Conservation (phyloP, 176 grass and related monocot species). For the Oryza longistaminata region DNA sequence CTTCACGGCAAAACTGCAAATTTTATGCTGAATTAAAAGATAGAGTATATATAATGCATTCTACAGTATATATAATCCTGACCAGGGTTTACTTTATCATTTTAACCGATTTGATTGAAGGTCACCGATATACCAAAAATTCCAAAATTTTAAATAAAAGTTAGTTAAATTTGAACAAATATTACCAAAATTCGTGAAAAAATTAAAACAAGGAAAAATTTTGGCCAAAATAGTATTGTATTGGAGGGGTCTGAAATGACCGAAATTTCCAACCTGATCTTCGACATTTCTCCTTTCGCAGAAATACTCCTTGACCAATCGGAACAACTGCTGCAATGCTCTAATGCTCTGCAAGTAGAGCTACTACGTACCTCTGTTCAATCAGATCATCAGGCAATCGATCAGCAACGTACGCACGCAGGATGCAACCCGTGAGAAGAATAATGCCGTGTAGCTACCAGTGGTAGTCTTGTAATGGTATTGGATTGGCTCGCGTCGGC, state of each 20-base stretch:
- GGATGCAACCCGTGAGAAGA: constrained; percentile 12
- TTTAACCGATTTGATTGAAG: too few relatives aligned
- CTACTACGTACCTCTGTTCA: background rate
- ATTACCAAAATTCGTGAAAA: too few relatives aligned
- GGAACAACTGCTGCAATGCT: background rate
- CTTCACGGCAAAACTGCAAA: background rate
- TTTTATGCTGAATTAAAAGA: background rate
- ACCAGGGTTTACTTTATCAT: too few relatives aligned
- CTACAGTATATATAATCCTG: background rate
- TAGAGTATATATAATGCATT: background rate
- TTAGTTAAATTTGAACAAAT: too few relatives aligned
- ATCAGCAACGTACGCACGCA: background rate
- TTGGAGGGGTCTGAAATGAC: too few relatives aligned
- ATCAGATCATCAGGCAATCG: background rate
- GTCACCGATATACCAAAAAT: too few relatives aligned
- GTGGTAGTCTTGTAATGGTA: background rate
- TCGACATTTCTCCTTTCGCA: background rate
- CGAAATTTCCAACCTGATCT: too few relatives aligned
- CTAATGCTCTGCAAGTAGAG: background rate
- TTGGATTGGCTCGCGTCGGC: background rate
- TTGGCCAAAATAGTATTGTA: too few relatives aligned
- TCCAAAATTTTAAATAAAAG: too few relatives aligned
- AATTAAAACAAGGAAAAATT: too few relatives aligned
- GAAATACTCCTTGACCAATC: background rate
- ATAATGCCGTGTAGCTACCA: constrained; percentile 36